These are phyloP conservation scores for Solanum hybrid DNA, from an alignment of 305 asterid genomes.

Conservation along the genomic window DNA sequence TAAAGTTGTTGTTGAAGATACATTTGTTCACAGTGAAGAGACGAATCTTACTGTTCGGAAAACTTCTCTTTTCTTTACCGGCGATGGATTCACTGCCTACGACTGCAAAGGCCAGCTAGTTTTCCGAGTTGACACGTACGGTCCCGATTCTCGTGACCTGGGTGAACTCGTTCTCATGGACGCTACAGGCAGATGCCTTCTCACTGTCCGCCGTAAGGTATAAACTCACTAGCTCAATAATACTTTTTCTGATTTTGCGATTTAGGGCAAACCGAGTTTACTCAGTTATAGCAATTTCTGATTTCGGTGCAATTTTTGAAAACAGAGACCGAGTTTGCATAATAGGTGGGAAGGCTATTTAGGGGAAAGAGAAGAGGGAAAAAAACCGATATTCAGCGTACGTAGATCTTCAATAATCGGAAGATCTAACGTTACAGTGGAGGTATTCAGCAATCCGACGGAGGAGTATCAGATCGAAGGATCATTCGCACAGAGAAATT, in stretches of 20 bases:
- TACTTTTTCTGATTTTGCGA: not conserved
- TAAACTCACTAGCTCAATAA: not conserved
- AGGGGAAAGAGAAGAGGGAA: conserved; percentile 46
- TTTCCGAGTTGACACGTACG: conserved; percentile 62
- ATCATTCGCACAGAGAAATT: conserved; percentile 43
- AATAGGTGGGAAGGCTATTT: conserved; percentile 66
- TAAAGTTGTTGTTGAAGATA: conserved; percentile 33
- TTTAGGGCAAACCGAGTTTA: not conserved
- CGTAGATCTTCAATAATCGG: conserved; percentile 56
- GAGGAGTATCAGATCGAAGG: conserved; percentile 67
- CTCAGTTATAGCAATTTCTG: not conserved
- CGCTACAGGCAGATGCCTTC: conserved; percentile 53
- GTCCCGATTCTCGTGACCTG: conserved; percentile 30
- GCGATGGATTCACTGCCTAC: conserved; percentile 73
- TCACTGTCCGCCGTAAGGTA: conserved; percentile 41
- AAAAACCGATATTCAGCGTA: conserved; percentile 51
- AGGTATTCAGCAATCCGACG: conserved; percentile 27
- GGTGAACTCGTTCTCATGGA: conserved; percentile 63
- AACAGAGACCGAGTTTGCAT: conserved; percentile 66
- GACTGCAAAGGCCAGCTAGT: conserved; percentile 41
- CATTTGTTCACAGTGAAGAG: conserved; percentile 12
- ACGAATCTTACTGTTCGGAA: conserved; percentile 42
- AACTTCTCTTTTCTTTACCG: conserved; percentile 58
- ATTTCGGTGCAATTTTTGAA: not conserved
- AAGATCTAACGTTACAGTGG: conserved; percentile 47